Evolutionary conservation across 768 basidiomycete species (phyloP), one percentile per base, ranked within the genome.

Genomic region (Leccinellum luteum): DNA sequence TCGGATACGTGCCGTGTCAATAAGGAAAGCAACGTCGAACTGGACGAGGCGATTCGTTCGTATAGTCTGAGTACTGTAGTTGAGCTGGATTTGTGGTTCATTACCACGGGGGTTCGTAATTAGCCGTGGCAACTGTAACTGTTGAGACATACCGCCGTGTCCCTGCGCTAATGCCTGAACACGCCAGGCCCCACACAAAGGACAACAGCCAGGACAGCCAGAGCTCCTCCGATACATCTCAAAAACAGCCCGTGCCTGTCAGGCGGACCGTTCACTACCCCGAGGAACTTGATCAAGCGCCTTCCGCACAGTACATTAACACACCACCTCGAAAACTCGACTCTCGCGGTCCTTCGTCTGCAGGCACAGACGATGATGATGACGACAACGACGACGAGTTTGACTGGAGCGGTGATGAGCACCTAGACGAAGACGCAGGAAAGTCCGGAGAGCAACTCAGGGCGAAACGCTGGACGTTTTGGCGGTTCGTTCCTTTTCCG

Each of bases 341-440:
- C 5, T 74, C 76, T 27, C 70, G 67, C 27, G 60, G 68, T 25
- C 62, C 83, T 17, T 85, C 85, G 3, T 69, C 81, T 15, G 78
- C 74, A 28, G 78, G 72, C 41, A 82, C 81, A 4, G 85, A n/a
- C n/a, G n/a, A 87, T 49, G 86, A 85, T 10, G 79, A 81, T 1
- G 85, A 87, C 51, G 81, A 81, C 12, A 79, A 81, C 0, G 76
- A 71, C 0, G 73, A 79, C 1, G 78, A 82, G n/a, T 89, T 85
- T 57, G 85, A 92, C 67, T 90, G 89, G 89, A 86, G 85, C 38
- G 86, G 77, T 17, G 90, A 92, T 60, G 89, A 89, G 54, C 88
- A 92, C 65, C 75, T 92, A 17, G 85, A 90, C 59, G 79, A 87
- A 65, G 86, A 87, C 60, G 82, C 83, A 45, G 85, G 84, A 66